Percentiles rank a stretch among this genome's conserved stretches.
Evolutionary conservation across 1,284 basidiomycete genomes (phyloP).

Genomic region (Takashimella koratensis): DNA sequence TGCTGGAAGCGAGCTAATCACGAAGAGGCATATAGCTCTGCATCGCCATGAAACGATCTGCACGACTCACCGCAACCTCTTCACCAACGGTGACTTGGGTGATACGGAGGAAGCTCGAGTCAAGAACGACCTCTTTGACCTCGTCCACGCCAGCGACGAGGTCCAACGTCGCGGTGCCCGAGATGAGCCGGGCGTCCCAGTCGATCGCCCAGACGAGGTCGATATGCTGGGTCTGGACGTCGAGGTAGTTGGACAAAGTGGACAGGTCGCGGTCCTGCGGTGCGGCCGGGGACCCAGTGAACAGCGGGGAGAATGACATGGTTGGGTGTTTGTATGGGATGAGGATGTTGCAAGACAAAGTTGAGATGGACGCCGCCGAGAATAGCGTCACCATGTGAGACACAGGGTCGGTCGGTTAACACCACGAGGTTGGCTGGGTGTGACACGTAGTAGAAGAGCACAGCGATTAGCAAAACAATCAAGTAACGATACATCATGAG

Average conservation of each 20-base stretch:
- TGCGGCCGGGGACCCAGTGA: slow-evolving; percentile 5
- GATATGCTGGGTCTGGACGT: slow-evolving; percentile 65
- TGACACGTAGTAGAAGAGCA: no score
- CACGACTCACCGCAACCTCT: slow-evolving; percentile 51
- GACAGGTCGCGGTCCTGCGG: slow-evolving; percentile 58
- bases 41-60: slow-evolving; percentile 4
- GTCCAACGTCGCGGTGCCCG: slow-evolving; percentile 64
- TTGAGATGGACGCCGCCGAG: no score
- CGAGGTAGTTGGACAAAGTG: slow-evolving; percentile 72
- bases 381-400: no score
- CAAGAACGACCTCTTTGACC: slow-evolving; percentile 70
- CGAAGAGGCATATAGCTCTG: slow-evolving; percentile 3
- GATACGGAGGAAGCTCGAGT: slow-evolving; percentile 72
- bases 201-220: slow-evolving; percentile 79
- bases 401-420: no score
- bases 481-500: no score
- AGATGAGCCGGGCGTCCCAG: slow-evolving; percentile 64
- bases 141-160: slow-evolving; percentile 56
- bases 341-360: no score
- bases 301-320: slow-evolving; percentile 37
- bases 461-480: no score
- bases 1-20: no score
- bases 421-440: no score
- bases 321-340: neutral
- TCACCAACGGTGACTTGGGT: slow-evolving; percentile 58